Evolutionary conservation across 768 basidiomycete genomes (phyloP), one percentile per base, ranked within the genome.

Genomic region (Clitopilus passeckerianus): DNA sequence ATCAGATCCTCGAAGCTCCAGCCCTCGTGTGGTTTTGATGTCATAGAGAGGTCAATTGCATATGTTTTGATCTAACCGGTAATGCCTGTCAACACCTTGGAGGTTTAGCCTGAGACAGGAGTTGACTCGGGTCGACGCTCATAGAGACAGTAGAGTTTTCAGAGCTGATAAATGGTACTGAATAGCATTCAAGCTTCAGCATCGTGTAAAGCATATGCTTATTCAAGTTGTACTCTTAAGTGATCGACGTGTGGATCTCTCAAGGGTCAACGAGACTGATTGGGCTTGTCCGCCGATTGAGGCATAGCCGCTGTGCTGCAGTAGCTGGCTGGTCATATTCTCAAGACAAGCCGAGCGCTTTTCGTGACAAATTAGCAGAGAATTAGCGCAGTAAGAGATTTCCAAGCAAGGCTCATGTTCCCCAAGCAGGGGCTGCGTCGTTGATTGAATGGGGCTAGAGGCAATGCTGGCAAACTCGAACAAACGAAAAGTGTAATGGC

Each of bases 361-460:
- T 41, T 41, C 27, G 27, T 30, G 27, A 30, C 27, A 30, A 30
- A 30, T 30, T 41, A 41, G 5, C 12, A 41, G 37, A 14, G 12
- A n/a, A 2, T 41, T 41, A 14, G 37, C 37, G 37, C 37, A 41
- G 37, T 41, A 41, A 41, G 37, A 41, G 27, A 5, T 41, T 41
- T 15, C 37, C 37, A 41, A 41, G 37, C 12, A 41, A 53, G 52
- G 34, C 18, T 43, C 56, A 9, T 53, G 16, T 50, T 46, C 53
- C 54, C 22, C 20, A 14, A 41, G n/a, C 2, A 41, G n/a, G 37
- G n/a, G 37, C 37, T 41, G 10, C 37, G 54, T n/a, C 34, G n/a
- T 55, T 33, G 30, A 55, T 37, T 55, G 16, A 55, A 55, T 37
- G 54, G 54, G 54, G 54, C 23, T 55, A 55, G 30, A 55, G 54